Base-by-base conservation (phyloP, 2,329 filamentous ascomycete genomes). In the Dactylellina drechsleri region DNA sequence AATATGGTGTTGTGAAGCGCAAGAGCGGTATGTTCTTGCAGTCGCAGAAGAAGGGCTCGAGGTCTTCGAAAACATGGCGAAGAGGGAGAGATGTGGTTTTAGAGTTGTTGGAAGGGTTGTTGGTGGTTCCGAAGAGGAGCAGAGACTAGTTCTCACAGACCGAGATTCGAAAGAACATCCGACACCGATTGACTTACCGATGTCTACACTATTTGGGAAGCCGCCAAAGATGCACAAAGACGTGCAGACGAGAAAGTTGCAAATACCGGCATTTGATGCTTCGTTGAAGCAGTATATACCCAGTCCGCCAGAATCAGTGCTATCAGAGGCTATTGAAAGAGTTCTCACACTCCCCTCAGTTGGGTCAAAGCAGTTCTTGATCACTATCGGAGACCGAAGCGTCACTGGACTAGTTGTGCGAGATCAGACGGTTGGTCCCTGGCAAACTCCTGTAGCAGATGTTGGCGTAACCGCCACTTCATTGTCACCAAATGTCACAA, bases 1-100 rank as follows among this genome's bases (percentile, higher is more conserved):
- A 81, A 97, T 99, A 54, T 98, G 94, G 93, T 97, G 95, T 82
- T 96, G 94, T 79, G 94, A 98, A 82, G 92, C 95, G 0, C 95
- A 99, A 81, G 95, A 99, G 83, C 87, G 95, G 81, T 99, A 99
- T 80, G 95, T 99, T 6, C 85, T 99, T 79, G 89, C 96, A 7
- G 89, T 99, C 76, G 92, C 93, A 75, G 87, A 88, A 60, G 90
- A 95, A 18, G 86, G 89, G 62, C 87, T 98, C 80, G 93, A 94
- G 79, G 84, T 84, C 20, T 91, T 91, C 82, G 86, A 85, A 77
- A 83, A 89, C 83, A 85, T 99, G 79, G 85, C 84, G 82, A 87
- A 90, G 77, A 88, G 95, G 81, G 95, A 99, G 81, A 89, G 93
- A 65, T 98, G 94, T 81, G 92, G 92, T 26, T 98, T 92, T 83